A percentile compares a stretch with the other conserved stretches of the same genome.
Evolutionary conservation across 805 yeast genomes (phyloP).

Genomic region (Yarrowia deformans): DNA sequence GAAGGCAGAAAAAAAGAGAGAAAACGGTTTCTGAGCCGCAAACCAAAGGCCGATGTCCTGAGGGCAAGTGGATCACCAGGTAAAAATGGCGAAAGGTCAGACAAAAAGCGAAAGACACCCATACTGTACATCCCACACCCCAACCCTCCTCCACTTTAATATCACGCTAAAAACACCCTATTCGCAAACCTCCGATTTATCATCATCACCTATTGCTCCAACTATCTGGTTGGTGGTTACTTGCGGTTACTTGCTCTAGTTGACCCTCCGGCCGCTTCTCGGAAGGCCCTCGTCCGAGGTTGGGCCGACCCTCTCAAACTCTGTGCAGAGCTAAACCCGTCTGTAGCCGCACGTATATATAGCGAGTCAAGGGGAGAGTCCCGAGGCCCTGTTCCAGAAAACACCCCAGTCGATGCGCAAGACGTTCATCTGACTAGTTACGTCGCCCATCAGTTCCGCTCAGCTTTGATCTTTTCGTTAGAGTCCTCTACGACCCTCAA

Average conservation of each 20-base stretch:
- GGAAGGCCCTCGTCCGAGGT: conserved; percentile 13
- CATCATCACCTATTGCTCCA: not conserved
- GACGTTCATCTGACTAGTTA: not conserved
- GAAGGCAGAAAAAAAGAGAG: not conserved
- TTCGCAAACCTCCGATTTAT: not conserved
- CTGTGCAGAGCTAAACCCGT: conserved; percentile 30
- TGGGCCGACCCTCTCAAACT: conserved; percentile 17
- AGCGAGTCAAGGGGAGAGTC: conserved; percentile 11
- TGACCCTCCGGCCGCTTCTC: conserved; percentile 30
- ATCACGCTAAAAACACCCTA: not conserved
- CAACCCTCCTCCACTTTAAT: not conserved
- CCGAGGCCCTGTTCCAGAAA: not conserved
- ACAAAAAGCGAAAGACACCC: no score
- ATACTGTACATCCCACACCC: no score
- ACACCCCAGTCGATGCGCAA: not conserved
- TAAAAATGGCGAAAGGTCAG: no score
- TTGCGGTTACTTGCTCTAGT: conserved; percentile 20
- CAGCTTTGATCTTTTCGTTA: not conserved
- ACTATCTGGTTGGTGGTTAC: not conserved
- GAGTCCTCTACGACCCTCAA: no score
- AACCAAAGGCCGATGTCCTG: conserved; percentile 4
- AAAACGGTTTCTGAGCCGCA: conserved; percentile 4
- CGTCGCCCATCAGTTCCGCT: not conserved
- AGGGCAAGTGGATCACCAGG: not conserved
- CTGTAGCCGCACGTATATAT: conserved; percentile 38